A percentile compares a stretch with the other conserved stretches of the same genome.
phyloP scores from a whole-genome alignment of 2,329 filamentous ascomycete genomes.

The Fusarium brachygibbosum region DNA sequence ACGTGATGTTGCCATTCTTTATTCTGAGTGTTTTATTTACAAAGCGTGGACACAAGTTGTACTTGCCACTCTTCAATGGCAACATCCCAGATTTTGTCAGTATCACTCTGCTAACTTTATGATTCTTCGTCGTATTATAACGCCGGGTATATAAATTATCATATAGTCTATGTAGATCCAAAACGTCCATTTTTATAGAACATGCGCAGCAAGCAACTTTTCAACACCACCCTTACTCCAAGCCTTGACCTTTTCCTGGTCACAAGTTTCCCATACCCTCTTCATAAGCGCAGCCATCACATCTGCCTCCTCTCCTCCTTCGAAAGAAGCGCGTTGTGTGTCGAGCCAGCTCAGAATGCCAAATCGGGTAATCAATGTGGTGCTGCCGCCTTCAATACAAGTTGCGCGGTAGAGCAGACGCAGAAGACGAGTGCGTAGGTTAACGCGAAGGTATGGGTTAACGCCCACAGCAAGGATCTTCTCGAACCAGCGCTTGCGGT shows the following conservation, averaged over 20 bases:
- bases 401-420: constrained; percentile 76
- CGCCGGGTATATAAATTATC: constrained; percentile 41
- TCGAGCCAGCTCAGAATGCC: constrained; percentile 82
- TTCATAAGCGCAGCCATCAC: constrained; percentile 68
- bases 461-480: constrained; percentile 77
- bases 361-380: constrained; percentile 82
- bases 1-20: background rate
- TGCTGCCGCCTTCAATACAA: constrained; percentile 78
- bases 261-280: constrained; percentile 74
- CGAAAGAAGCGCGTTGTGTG: constrained; percentile 65
- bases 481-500: constrained; percentile 77
- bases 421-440: constrained; percentile 71
- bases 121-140: constrained; percentile 20
- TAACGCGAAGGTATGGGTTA: constrained; percentile 73
- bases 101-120: background rate
- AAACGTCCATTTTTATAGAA: constrained; percentile 12
- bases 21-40: background rate
- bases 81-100: background rate
- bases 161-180: constrained; percentile 20
- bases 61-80: background rate
- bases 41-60: background rate
- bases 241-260: constrained; percentile 71
- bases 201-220: constrained; percentile 45
- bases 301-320: constrained; percentile 58
- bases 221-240: constrained; percentile 73